Evolutionary conservation across 2,329 filamentous ascomycete genomes (phyloP).

Genomic region (Microdochium nivale): DNA sequence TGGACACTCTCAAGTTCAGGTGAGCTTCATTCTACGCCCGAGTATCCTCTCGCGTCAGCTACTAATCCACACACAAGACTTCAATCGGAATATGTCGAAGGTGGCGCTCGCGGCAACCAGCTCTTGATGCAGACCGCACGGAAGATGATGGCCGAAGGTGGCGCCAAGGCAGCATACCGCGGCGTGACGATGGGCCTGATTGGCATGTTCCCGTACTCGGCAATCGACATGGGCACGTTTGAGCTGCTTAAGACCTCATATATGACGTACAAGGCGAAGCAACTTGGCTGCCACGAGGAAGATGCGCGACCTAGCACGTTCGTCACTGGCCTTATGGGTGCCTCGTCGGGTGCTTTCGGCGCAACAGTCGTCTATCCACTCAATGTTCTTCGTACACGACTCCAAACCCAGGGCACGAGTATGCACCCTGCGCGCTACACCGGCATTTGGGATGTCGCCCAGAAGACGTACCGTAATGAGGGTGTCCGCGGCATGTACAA

Average conservation of each 20-base stretch:
- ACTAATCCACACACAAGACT: constrained; percentile 53
- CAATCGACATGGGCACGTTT: constrained; percentile 93
- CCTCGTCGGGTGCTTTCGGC: constrained; percentile 82
- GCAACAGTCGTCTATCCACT: constrained; percentile 92
- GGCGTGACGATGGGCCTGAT: constrained; percentile 88
- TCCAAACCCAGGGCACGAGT: constrained; percentile 92
- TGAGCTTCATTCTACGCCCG: constrained; percentile 12
- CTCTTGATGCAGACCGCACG: constrained; percentile 74
- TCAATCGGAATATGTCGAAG: constrained; percentile 88
- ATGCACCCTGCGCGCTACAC: constrained; percentile 86
- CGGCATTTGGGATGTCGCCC: constrained; percentile 81
- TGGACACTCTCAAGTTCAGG: constrained; percentile 73
- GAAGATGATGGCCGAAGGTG: constrained; percentile 78
- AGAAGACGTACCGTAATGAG: constrained; percentile 74
- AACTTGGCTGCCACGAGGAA: constrained; percentile 67
- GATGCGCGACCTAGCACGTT: constrained; percentile 76
- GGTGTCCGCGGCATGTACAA: constrained; percentile 85
- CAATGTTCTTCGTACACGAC: constrained; percentile 81
- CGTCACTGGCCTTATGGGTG: constrained; percentile 80
- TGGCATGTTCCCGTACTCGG: constrained; percentile 96
- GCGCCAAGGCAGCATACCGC: constrained; percentile 72
- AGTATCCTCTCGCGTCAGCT: constrained; percentile 1
- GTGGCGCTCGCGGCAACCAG: constrained; percentile 72
- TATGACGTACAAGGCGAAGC: constrained; percentile 59
- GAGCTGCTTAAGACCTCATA: constrained; percentile 80